Percentiles rank a stretch among this genome's conserved stretches.
phyloP scores from a whole-genome alignment of 306 rosid species.

The Casuarina cunninghamiana region DNA sequence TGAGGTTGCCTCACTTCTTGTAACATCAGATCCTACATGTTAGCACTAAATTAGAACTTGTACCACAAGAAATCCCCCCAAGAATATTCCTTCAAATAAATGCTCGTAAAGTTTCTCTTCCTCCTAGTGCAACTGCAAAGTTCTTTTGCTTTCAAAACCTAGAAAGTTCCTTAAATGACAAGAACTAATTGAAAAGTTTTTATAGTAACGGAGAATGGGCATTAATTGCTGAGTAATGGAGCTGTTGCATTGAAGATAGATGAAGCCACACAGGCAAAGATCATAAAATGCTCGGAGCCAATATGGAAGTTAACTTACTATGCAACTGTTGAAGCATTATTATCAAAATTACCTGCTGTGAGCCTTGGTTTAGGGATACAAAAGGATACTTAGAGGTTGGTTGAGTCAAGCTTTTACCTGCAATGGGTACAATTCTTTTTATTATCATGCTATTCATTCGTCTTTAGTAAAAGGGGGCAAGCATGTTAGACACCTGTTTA shows the following conservation, averaged over 20 bases:
- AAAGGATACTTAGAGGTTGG: conserved; percentile 73
- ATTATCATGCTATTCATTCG: not conserved
- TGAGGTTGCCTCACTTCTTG: conserved; percentile 61
- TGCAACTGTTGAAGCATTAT: conserved; percentile 72
- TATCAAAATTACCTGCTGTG: conserved; percentile 50
- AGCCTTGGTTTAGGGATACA: conserved; percentile 81
- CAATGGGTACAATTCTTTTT: not conserved
- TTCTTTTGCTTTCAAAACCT: conserved; percentile 1
- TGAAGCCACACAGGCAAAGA: conserved; percentile 60
- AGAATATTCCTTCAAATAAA: not conserved
- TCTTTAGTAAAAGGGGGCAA: not conserved
- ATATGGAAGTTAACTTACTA: conserved; percentile 91
- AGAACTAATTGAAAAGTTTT: conserved; percentile 3
- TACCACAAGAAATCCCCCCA: conserved; percentile 13
- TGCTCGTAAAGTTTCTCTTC: conserved; percentile 11
- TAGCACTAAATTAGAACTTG: conserved; percentile 23
- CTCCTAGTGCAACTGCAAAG: conserved; percentile 9
- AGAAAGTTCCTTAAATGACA: conserved; percentile 9
- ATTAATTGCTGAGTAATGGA: conserved; percentile 59
- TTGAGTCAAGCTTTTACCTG: conserved; percentile 55
- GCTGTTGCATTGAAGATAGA: conserved; percentile 56
- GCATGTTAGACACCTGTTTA: too few species aligned
- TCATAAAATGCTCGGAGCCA: conserved; percentile 86
- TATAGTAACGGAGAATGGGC: not conserved
- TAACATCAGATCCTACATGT: conserved; percentile 73